Base-by-base conservation (phyloP, 208 protist species). In the Leptomonas seymouri region DNA sequence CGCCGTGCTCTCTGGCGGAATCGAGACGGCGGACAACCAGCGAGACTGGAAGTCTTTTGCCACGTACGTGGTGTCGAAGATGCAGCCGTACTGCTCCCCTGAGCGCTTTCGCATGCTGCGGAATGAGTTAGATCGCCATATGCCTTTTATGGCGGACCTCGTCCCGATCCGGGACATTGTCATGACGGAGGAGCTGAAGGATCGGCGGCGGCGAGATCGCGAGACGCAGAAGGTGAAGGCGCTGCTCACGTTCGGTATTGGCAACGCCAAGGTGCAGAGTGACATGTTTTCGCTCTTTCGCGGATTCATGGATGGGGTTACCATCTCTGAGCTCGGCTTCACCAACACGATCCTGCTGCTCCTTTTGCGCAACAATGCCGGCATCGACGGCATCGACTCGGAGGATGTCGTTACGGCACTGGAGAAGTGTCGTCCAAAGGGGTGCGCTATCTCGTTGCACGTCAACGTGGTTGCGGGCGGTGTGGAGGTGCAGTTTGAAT, bases 261-360 rank as follows among this genome's bases (percentile, higher is more conserved):
- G 85, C 44, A 96, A 86, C 54, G 75, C 80, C 39, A 89, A 93
- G 67, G 82, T 96, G 30, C 86, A 93, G 67, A 84, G 83, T 30
- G 91, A 96, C 74, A 96, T 96, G 91, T 94, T 94, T 62, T 60
- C 81, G n/a, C 57, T 94, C 50, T 93, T 96, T 58, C 87, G 86
- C 28, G 64, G 71, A n/a, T 80, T 96, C 30, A 53, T 92, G 27
- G 74, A 80, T 3, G 77, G 75, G 54, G 45, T 87, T 9, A 80
- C 85, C 0, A 61, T 96, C 20, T 72, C 78, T 30, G 87, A 96
- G 56, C 83, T 94, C 41, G 51, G 69, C 25, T 93, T 96, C 64
- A 84, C 76, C 21, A 94, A 91, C 67, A 85, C 74, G 20, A 85
- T 96, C 61, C 68, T 84, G 57, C 65, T 96, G 67, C 60, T 93